phyloP scores from a whole-genome alignment of 164 flowering plant genomes.

The Litsea cubeba region DNA sequence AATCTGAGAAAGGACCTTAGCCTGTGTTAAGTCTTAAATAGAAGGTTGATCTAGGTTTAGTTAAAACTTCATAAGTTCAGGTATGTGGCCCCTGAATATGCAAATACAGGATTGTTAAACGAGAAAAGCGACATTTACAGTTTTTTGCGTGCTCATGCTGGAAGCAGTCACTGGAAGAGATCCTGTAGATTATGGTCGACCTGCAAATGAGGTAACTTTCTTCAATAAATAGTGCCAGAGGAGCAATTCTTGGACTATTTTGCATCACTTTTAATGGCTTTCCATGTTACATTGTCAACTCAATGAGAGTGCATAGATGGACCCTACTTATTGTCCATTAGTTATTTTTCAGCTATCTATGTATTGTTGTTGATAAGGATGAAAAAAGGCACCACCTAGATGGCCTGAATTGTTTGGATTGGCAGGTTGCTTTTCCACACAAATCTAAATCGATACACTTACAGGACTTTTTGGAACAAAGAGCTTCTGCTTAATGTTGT shows the following conservation, averaged over 20 bases:
- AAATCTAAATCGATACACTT: neutral
- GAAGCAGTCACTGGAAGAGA: slow-evolving; percentile 49
- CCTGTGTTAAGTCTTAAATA: no score
- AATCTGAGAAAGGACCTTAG: no score
- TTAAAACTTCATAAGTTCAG: slow-evolving; percentile 18
- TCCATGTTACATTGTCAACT: no score
- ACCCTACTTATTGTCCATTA: neutral
- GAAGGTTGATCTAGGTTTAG: no score
- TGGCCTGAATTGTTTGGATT: neutral
- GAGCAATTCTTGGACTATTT: no score
- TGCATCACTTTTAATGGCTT: neutral
- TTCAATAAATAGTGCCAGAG: neutral
- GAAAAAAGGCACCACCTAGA: neutral
- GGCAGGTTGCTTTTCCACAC: neutral
- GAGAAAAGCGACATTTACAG: slow-evolving; percentile 53
- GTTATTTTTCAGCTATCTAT: no score
- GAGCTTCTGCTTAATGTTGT: neutral
- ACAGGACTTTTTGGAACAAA: neutral
- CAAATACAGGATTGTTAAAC: slow-evolving; percentile 41
- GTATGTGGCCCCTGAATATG: slow-evolving; percentile 61
- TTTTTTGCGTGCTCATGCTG: slow-evolving; percentile 43
- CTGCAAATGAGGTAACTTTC: slow-evolving; percentile 36
- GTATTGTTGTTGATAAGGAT: neutral
- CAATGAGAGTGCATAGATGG: neutral
- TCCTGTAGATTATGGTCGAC: slow-evolving; percentile 47